Evolutionary conservation across 192 early-diverging fungal species (phyloP), one percentile per base, ranked within the genome.

Genomic region (Rhizophagus prolifer): DNA sequence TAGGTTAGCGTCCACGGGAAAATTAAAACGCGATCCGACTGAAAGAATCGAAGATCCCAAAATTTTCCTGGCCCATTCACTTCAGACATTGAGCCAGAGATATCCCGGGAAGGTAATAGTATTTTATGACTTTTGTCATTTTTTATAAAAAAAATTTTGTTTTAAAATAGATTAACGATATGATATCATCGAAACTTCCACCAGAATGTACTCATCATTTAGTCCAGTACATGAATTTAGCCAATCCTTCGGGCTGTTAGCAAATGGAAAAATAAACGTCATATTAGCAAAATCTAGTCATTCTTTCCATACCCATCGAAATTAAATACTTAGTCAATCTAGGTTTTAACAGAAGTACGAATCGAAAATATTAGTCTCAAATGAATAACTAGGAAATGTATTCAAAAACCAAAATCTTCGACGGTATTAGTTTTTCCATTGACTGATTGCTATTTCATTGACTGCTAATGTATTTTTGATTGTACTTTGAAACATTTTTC

Each of bases 1-100:
- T 4, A 88, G 90, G 58, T 84, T 97, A 46, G 86, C 91, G 14
- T 91, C 95, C 0, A 84, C 92, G 25, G 84, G 89, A 23, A 88
- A 87, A 10, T 72, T 88, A 47, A 88, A 88, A 70, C 79, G 85
- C n/a, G 91, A 94, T 72, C 88, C 89, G n/a, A 86, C 88, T 36
- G 86, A 90, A 25, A 78, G 72, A 38, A 79, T 94, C 61, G 36
- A 77, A 21, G 84, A 89, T 74, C 72, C 86, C 23, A 80, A 84
- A 41, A 76, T 80, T 21, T 88, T 79, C 75, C 73, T 93, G 16
- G 83, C 86, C 26, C 86, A 89, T 59, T 79, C 83, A 19, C 74
- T 88, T 9, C 69, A 87, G 5, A 71, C 79, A n/a, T 79, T 88
- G 76, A 88, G 81, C 69, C 82, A 83, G 62, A 59, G 62, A 8